Evolutionary conservation across 805 yeast species (phyloP), one percentile per base, ranked within the genome.

Genomic region (Saccharomycopsis sp.): DNA sequence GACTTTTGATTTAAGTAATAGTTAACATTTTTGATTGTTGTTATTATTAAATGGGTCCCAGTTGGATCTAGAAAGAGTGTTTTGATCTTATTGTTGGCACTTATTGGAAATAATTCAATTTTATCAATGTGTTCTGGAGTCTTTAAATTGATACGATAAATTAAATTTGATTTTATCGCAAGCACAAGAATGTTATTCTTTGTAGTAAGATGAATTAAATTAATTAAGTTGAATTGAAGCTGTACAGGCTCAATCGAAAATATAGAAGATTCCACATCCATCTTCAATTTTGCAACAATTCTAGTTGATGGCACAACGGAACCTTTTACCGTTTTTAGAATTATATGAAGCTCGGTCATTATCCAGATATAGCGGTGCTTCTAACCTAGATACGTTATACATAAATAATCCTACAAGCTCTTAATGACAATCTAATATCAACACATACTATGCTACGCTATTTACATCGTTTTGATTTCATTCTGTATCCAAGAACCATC

Each of bases 121-220:
- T 59, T 62, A 34, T 67, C 70, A 4, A 84, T 79, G 5, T 66
- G 67, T 28, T 81, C 76, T 1, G 93, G 93, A 40, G 69, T 68
- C 41, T 76, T 79, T 51, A 84, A 62, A 53, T 82, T 78, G 26
- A 85, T 81, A n/a, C 82, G 61, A 51, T 74, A 74, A n/a, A 84
- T 60, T 13, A 68, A 56, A 1, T 82, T 81, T 6, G 70, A 61
- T 40, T 64, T 64, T 45, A 78, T 64, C 0, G 80, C 75, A 38
- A 83, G 62, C 45, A 74, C 70, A 32, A 84, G 68, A 4, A 73
- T 61, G 53, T 83, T 82, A 48, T 69, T 66, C 19, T 70, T 62
- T 4, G 80, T 86, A 14, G 67, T 70, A 39, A 83, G 57, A n/a
- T 71, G 60, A 4, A 65, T 62, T 9, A 83, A 69, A 21, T 68